Evolutionary conservation across 495 filamentous ascomycete species (phyloP), one percentile per base, ranked within the genome.

Genomic region (Lepidopterella palustris): DNA sequence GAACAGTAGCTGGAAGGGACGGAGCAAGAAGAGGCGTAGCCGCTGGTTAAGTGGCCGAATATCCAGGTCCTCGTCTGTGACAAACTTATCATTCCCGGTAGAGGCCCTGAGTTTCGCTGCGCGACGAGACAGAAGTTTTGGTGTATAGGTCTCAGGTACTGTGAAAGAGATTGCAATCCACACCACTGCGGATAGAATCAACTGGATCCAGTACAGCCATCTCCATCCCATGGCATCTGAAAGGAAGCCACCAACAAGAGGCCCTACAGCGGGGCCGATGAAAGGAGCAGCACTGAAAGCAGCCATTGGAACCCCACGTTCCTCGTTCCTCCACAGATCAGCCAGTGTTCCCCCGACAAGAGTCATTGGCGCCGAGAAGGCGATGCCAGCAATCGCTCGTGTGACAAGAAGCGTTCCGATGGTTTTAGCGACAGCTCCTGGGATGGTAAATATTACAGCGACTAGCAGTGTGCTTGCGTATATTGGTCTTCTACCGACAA

Each of bases 171-270:
- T 87, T 51, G 88, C 60, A 23, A 84, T 60, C 80, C 84, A 91
- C 48, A 84, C 78, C 49, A 84, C 70, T 40, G 80, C 82, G 49
- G 84, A 67, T 29, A 90, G 60, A 61, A 92, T 92, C 18, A 90
- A 72, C 56, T 89, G 87, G 57, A 92, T 77, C 87, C 87, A 92
- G 76, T 91, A 92, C 2, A 92, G 77, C 89, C 89, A 95, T 58
- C 87, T 76, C 89, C 89, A 95, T 53, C 85, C 86, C 0, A 74
- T 73, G 3, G 79, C 79, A 63, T 89, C 84, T 11, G 78, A 77
- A 5, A 93, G 73, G 71, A 84, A 90, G 42, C 89, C 89, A 70
- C 89, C 89, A 24, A 84, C 78, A 5, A 95, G 79, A 9, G 88
- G 88, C 61, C 83, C 83, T 60, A 82, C 81, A 5, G 87, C 87